Percentiles rank a stretch among this genome's conserved stretches.
Evolutionary conservation across 2,329 filamentous ascomycete genomes (phyloP).

Genomic region (Ophiostoma sp.): DNA sequence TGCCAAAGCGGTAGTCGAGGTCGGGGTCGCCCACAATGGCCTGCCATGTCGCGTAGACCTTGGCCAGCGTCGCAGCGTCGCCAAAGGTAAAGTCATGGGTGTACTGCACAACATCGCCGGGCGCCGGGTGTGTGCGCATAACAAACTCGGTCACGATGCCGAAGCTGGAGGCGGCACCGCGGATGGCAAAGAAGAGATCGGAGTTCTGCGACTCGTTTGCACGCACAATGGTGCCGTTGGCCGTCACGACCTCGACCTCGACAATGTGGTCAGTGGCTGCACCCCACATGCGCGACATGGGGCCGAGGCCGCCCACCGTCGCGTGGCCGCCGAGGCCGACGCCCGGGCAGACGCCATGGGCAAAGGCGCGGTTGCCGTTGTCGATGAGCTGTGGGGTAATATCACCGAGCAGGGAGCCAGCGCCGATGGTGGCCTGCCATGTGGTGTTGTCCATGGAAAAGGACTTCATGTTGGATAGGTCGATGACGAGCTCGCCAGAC

Average conservation of each 20-base stretch:
- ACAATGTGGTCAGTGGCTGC: conserved; percentile 50
- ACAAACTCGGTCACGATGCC: conserved; percentile 54
- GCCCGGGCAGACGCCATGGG: conserved; percentile 55
- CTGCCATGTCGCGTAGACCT: conserved; percentile 54
- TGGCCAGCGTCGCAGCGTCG: conserved; percentile 43
- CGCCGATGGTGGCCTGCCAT: conserved; percentile 51
- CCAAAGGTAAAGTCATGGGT: conserved; percentile 50
- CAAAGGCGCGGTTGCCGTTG: conserved; percentile 50
- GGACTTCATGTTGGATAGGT: conserved; percentile 48
- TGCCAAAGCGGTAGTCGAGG: conserved; percentile 54
- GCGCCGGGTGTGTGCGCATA: conserved; percentile 51
- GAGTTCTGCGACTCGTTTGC: conserved; percentile 44
- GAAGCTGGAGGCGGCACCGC: conserved; percentile 52
- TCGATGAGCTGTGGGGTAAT: conserved; percentile 46
- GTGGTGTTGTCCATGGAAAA: conserved; percentile 49
- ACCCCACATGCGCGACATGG: conserved; percentile 56
- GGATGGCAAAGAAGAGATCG: conserved; percentile 52
- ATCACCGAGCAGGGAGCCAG: conserved; percentile 48
- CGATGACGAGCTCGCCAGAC: conserved; percentile 51
- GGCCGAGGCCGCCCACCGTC: conserved; percentile 50
- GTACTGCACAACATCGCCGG: conserved; percentile 53
- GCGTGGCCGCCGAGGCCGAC: conserved; percentile 56
- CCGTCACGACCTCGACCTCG: conserved; percentile 52
- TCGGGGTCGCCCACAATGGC: conserved; percentile 47
- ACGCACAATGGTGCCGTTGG: conserved; percentile 46